These are phyloP conservation scores for Thelonectria blattea DNA, from an alignment of 2,329 filamentous ascomycete genomes.

Conservation along the genomic window DNA sequence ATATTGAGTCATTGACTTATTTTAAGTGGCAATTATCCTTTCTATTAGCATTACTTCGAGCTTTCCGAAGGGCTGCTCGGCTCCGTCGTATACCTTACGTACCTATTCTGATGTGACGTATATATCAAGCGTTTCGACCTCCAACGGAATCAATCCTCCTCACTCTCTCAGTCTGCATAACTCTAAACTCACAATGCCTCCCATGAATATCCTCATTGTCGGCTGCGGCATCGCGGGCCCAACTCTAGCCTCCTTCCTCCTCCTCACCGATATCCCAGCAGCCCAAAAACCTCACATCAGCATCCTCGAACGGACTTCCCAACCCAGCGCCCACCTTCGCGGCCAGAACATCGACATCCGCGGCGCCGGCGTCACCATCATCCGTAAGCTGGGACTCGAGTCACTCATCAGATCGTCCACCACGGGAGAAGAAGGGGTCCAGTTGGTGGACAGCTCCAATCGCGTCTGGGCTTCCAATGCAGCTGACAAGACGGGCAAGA, in stretches of 20 bases:
- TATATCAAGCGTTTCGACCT: background rate
- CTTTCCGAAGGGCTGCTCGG: background rate
- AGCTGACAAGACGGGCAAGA: slow-evolving; percentile 48
- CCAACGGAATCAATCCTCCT: background rate
- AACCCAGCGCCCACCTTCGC: slow-evolving; percentile 41
- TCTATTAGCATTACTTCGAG: background rate
- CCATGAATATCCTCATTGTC: slow-evolving; percentile 50
- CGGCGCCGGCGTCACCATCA: slow-evolving; percentile 47
- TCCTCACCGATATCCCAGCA: background rate
- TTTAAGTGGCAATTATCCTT: background rate
- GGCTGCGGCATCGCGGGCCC: slow-evolving; percentile 55
- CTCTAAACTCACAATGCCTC: background rate
- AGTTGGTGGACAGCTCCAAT: slow-evolving; percentile 48
- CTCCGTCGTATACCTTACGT: background rate
- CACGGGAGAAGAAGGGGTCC: slow-evolving; percentile 52
- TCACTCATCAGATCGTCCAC: slow-evolving; percentile 47
- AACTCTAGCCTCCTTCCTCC: slow-evolving; percentile 46
- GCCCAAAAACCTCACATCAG: slow-evolving; percentile 34
- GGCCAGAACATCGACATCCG: slow-evolving; percentile 56
- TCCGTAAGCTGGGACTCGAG: slow-evolving; percentile 49
- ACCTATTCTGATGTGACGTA: too few relatives aligned
- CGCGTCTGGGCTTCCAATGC: slow-evolving; percentile 33
- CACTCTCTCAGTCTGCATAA: background rate
- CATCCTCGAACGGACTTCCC: slow-evolving; percentile 49
- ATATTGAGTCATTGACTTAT: background rate